Evolutionary conservation across 345 rosid genomes (phyloP).

Genomic region (Salix koriyanagi): DNA sequence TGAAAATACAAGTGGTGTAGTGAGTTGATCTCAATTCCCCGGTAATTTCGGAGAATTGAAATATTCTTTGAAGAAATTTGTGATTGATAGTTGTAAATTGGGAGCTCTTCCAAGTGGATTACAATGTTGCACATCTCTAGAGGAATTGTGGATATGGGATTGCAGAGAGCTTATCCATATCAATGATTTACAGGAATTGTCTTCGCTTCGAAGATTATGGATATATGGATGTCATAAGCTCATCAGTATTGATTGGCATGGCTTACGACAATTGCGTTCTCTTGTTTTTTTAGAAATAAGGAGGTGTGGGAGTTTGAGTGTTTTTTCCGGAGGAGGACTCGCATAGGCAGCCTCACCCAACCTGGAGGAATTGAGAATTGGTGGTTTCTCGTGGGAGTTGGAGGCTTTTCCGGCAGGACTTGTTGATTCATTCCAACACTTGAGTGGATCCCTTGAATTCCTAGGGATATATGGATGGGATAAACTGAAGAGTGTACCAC

Average conservation of each 20-base stretch:
- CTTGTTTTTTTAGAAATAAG: background rate
- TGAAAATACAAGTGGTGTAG: background rate
- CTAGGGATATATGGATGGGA: background rate
- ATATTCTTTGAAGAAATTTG: background rate
- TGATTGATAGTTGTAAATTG: background rate
- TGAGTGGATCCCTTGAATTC: background rate
- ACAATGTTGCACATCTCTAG: conserved; percentile 5
- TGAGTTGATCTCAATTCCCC: background rate
- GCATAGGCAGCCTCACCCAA: background rate
- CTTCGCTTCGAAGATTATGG: no score
- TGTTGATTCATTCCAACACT: background rate
- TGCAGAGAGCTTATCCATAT: background rate
- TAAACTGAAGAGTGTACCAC: conserved; percentile 5
- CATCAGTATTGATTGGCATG: background rate
- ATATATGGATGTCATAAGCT: no score
- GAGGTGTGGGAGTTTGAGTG: background rate
- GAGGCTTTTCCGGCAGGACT: no score
- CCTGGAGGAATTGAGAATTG: conserved; percentile 4
- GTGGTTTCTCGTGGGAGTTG: background rate
- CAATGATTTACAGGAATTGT: background rate
- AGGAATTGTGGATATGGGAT: background rate
- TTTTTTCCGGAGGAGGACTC: background rate
- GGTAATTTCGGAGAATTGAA: background rate
- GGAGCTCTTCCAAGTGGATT: conserved; percentile 6
- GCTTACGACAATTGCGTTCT: background rate